Percentiles rank a stretch among this genome's conserved stretches.
phyloP scores from a whole-genome alignment of 495 filamentous ascomycete species.

The Amphirosellinia nigrospora region DNA sequence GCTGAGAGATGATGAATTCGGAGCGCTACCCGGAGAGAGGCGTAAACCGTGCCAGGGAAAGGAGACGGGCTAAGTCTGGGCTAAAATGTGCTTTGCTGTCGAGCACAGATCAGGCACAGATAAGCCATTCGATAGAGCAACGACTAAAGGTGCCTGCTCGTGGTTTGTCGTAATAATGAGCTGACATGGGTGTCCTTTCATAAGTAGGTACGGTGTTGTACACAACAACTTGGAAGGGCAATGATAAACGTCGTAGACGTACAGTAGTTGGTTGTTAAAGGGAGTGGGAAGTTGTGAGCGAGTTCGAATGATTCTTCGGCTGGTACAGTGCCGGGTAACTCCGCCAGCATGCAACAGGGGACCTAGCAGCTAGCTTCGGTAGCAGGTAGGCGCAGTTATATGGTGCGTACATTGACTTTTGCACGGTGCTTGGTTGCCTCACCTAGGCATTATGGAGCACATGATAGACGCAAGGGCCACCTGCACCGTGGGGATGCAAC shows the following conservation, averaged over 20 bases:
- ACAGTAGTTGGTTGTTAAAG: background rate
- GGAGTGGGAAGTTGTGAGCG: background rate
- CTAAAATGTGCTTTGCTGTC: background rate
- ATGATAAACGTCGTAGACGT: background rate
- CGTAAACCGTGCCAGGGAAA: background rate
- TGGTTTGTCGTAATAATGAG: background rate
- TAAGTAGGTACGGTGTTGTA: too few relatives aligned
- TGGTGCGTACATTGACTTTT: background rate
- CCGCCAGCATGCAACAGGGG: conserved; percentile 1
- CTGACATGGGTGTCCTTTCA: background rate
- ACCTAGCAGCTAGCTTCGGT: background rate
- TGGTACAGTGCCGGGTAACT: conserved; percentile 17
- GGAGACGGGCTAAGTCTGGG: background rate
- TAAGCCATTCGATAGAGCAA: background rate
- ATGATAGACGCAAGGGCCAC: conserved; percentile 21
- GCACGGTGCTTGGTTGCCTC: conserved; percentile 11
- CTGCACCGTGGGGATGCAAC: conserved; percentile 1
- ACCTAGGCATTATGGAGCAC: conserved; percentile 1
- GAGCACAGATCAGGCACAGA: background rate
- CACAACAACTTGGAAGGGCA: too few relatives aligned
- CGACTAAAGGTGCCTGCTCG: background rate
- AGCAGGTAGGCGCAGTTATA: too few relatives aligned
- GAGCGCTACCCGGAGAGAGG: background rate
- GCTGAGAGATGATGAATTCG: conserved; percentile 22
- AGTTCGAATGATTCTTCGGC: background rate